phyloP scores from a whole-genome alignment of 2,329 filamentous ascomycete genomes.

The Drechslera avenae region DNA sequence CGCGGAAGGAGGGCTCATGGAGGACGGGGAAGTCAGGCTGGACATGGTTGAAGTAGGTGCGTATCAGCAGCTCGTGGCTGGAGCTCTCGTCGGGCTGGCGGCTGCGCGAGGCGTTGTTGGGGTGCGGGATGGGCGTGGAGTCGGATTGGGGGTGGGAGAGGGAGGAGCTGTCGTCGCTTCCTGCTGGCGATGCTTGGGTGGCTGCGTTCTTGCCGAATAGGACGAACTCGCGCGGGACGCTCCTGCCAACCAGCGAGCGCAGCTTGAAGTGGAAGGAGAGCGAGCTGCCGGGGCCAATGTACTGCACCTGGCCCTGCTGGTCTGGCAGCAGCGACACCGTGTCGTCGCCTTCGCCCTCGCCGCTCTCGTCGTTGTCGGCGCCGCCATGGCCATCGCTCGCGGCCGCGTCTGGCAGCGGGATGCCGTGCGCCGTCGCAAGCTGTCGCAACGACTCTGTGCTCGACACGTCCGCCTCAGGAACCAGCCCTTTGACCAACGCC shows the following conservation, averaged over 20 bases:
- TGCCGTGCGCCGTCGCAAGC: conserved; percentile 48
- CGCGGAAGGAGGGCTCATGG: conserved; percentile 52
- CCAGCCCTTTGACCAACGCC: conserved; percentile 52
- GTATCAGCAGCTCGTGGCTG: conserved; percentile 46
- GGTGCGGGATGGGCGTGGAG: not conserved
- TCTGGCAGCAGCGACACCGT: conserved; percentile 47
- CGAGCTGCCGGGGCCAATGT: conserved; percentile 52
- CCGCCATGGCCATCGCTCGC: conserved; percentile 17
- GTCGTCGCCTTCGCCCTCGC: conserved; percentile 42
- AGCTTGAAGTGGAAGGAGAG: conserved; percentile 52
- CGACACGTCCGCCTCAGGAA: conserved; percentile 52
- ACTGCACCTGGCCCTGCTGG: conserved; percentile 53
- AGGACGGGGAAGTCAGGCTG: conserved; percentile 52
- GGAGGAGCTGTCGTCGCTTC: conserved; percentile 18
- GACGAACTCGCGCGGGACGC: conserved; percentile 43
- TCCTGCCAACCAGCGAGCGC: conserved; percentile 45
- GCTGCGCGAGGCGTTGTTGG: not conserved
- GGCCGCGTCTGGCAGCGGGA: conserved; percentile 44
- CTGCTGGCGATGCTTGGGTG: conserved; percentile 29
- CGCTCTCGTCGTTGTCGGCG: conserved; percentile 26
- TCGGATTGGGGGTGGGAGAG: not conserved
- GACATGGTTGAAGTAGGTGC: conserved; percentile 51
- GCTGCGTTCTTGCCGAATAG: conserved; percentile 52
- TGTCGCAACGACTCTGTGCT: conserved; percentile 50
- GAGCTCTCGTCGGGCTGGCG: conserved; percentile 15